A percentile compares a stretch with the other conserved stretches of the same genome.
Evolutionary conservation across 83 land plant species (phyloP).

Genomic region (Picea abies): DNA sequence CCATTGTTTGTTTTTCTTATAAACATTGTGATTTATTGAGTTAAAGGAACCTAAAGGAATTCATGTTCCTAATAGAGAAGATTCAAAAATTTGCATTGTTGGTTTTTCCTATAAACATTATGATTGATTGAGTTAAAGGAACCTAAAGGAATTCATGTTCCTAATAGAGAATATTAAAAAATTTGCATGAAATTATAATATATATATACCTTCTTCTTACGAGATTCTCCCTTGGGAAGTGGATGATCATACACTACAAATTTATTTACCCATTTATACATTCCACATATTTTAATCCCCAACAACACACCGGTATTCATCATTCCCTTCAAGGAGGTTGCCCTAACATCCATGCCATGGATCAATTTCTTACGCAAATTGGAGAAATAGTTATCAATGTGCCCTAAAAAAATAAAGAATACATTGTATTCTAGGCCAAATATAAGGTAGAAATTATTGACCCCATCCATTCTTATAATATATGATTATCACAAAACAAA

Average conservation of each 20-base stretch:
- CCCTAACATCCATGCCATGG: conserved; percentile 99
- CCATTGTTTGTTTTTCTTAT: conserved; percentile 89
- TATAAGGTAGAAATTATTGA: conserved; percentile 91
- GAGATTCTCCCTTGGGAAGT: conserved; percentile 64
- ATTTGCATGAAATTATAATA: not conserved
- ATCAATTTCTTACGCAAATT: conserved; percentile 66
- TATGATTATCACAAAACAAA: conserved; percentile 30
- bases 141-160: too few relatives aligned
- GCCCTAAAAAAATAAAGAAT: conserved; percentile 96
- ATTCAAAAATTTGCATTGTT: too few relatives aligned
- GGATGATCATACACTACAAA: conserved; percentile 70
- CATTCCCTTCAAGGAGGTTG: conserved; percentile 91
- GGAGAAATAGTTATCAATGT: conserved; percentile 97
- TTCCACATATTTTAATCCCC: conserved; percentile 74
- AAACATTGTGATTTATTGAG: conserved; percentile 4
- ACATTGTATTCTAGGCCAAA: conserved; percentile 98
- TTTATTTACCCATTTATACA: conserved; percentile 87
- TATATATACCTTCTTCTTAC: conserved; percentile 61
- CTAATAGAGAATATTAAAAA: too few relatives aligned
- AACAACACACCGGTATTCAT: conserved; percentile 91
- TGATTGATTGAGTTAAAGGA: too few relatives aligned
- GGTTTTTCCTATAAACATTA: too few relatives aligned
- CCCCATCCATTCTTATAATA: conserved; percentile 97
- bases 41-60: not conserved
- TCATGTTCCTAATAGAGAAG: not conserved